These are phyloP conservation scores for Linnemannia schmuckeri DNA, from an alignment of 192 early-diverging fungal genomes.

Conservation along the genomic window DNA sequence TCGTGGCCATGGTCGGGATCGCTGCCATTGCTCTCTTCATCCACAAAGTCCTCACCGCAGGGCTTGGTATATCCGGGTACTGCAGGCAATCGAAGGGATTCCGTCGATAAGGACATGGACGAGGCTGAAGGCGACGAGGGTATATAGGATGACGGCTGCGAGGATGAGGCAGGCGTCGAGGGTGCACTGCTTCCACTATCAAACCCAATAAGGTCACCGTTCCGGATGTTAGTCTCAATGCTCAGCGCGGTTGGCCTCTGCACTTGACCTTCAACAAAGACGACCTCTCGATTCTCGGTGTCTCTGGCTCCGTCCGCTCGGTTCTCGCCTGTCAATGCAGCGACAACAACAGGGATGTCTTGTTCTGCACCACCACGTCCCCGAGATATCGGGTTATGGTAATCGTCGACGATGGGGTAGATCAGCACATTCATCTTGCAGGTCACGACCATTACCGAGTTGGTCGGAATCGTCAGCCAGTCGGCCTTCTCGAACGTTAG, in stretches of 20 bases:
- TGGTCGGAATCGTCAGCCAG: slow-evolving; percentile 82
- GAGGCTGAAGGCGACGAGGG: slow-evolving; percentile 13
- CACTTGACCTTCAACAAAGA: neutral
- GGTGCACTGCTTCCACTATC: slow-evolving; percentile 13
- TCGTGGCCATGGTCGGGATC: neutral
- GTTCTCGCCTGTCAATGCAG: neutral
- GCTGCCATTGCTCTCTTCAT: neutral
- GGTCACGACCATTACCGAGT: slow-evolving; percentile 79
- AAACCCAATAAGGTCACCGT: neutral
- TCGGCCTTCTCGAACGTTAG: slow-evolving; percentile 85
- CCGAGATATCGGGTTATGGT: slow-evolving; percentile 35
- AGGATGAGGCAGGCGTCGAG: neutral
- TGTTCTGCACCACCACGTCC: neutral
- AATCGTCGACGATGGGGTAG: slow-evolving; percentile 79
- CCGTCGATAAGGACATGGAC: slow-evolving; percentile 14
- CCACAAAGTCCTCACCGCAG: neutral
- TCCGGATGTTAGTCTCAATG: neutral
- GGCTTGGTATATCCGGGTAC: neutral
- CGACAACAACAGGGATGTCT: neutral
- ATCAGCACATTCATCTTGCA: slow-evolving; percentile 78
- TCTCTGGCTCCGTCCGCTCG: neutral
- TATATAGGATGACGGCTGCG: slow-evolving; percentile 11
- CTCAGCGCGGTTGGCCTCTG: neutral
- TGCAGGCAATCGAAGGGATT: neutral
- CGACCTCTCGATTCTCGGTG: slow-evolving; percentile 1